Percentiles rank a stretch among this genome's conserved stretches.
These are phyloP conservation scores for Metarhizium humberi DNA, from an alignment of 2,329 filamentous ascomycete genomes.

Conservation along the genomic window DNA sequence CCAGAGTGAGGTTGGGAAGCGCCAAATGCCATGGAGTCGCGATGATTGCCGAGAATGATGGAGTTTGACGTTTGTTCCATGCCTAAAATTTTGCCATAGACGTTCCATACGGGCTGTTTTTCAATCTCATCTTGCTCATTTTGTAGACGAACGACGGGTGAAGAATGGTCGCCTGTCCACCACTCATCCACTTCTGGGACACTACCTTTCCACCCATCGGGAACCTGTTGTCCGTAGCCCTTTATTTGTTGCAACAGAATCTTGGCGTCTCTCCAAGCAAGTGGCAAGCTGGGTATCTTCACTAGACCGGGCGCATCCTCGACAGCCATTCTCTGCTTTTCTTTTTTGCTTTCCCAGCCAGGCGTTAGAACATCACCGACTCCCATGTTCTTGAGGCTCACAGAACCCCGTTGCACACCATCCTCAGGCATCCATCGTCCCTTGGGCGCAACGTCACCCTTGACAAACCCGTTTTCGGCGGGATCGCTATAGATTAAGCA, in stretches of 20 bases:
- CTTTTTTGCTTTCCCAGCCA: slow-evolving; percentile 66
- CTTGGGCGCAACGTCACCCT: slow-evolving; percentile 63
- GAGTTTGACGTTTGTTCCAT: slow-evolving; percentile 75
- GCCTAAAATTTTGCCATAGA: slow-evolving; percentile 77
- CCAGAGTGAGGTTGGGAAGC: slow-evolving; percentile 79
- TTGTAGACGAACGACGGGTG: slow-evolving; percentile 69
- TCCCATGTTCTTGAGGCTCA: slow-evolving; percentile 73
- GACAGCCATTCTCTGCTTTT: slow-evolving; percentile 55
- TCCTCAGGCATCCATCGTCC: slow-evolving; percentile 75
- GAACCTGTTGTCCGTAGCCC: slow-evolving; percentile 62
- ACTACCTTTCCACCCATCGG: slow-evolving; percentile 64
- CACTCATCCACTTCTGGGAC: slow-evolving; percentile 68
- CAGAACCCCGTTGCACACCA: slow-evolving; percentile 72
- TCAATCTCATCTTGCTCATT: slow-evolving; percentile 82
- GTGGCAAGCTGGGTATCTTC: slow-evolving; percentile 79
- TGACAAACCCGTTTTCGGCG: slow-evolving; percentile 68
- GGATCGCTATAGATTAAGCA: slow-evolving; percentile 93
- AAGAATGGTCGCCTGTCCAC: slow-evolving; percentile 72
- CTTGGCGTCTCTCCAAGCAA: slow-evolving; percentile 85
- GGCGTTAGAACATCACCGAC: slow-evolving; percentile 89
- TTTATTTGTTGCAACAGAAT: slow-evolving; percentile 66
- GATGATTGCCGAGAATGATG: slow-evolving; percentile 85
- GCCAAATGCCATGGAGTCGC: slow-evolving; percentile 87
- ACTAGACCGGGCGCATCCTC: slow-evolving; percentile 64
- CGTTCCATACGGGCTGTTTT: slow-evolving; percentile 83